phyloP scores from a whole-genome alignment of 1,284 basidiomycete genomes.

The Volvariella volvacea region DNA sequence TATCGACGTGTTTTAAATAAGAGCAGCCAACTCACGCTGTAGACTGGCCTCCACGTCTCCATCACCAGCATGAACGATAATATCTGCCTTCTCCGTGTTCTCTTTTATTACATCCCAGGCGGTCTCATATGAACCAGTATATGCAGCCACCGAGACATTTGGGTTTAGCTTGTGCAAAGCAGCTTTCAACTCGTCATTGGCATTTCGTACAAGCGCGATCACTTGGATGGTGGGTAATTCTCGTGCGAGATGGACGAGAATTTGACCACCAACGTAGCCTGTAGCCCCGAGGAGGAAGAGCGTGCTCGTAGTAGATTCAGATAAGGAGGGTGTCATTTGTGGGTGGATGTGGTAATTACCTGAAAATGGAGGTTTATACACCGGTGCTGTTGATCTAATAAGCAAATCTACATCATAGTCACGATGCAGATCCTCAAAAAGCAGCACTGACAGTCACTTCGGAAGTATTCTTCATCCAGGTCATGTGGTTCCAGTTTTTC shows the following conservation, averaged over 20 bases:
- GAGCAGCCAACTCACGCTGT: too few relatives aligned
- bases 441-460: too few relatives aligned
- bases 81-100: conserved; percentile 23
- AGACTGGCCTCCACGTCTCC: conserved; percentile 30
- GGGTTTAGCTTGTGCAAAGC: conserved; percentile 23
- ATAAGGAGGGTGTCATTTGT: too few relatives aligned
- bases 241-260: conserved; percentile 25
- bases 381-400: too few relatives aligned
- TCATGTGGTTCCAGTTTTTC: too few relatives aligned
- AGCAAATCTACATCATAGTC: too few relatives aligned
- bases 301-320: too few relatives aligned
- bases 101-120: conserved; percentile 26
- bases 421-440: too few relatives aligned
- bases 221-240: conserved; percentile 22
- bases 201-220: conserved; percentile 27
- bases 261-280: conserved; percentile 35
- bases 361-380: too few relatives aligned
- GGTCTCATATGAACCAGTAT: conserved; percentile 28
- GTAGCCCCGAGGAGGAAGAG: conserved; percentile 38
- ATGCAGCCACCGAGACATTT: conserved; percentile 26
- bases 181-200: conserved; percentile 20
- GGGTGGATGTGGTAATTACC: too few relatives aligned
- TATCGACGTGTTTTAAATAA: too few relatives aligned
- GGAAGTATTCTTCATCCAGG: too few relatives aligned
- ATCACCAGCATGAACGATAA: conserved; percentile 29